These are phyloP conservation scores for Coemansia javaensis DNA, from an alignment of 192 early-diverging fungal genomes.

Conservation along the genomic window DNA sequence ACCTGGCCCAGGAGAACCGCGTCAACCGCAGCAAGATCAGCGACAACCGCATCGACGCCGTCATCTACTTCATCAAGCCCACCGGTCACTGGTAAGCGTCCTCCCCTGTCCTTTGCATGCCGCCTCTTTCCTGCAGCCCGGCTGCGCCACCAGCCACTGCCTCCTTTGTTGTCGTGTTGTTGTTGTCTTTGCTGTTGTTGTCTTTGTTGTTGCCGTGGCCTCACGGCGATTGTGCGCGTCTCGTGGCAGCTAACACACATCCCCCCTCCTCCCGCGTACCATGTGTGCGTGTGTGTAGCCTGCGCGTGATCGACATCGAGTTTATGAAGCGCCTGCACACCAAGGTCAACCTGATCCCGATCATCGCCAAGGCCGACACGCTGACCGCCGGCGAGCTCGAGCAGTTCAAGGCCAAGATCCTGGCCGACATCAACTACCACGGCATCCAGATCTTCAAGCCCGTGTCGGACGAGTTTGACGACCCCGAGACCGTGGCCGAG, in stretches of 20 bases:
- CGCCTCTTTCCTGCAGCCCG: neutral
- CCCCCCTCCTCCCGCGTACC: no score
- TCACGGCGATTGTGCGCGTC: neutral
- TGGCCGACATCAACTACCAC: slow-evolving; percentile 76
- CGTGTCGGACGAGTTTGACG: slow-evolving; percentile 76
- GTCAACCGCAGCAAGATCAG: slow-evolving; percentile 83
- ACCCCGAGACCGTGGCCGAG: slow-evolving; percentile 75
- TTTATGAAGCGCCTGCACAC: slow-evolving; percentile 91
- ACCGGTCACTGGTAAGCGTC: slow-evolving; percentile 75
- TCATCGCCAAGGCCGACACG: slow-evolving; percentile 88
- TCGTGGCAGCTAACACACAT: neutral
- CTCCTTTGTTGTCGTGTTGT: neutral
- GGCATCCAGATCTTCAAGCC: slow-evolving; percentile 86
- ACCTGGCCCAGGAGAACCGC: slow-evolving; percentile 87
- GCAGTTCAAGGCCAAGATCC: slow-evolving; percentile 80
- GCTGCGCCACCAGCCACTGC: no score
- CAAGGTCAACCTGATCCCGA: slow-evolving; percentile 83
- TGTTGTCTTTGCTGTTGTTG: neutral
- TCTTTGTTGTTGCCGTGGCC: neutral
- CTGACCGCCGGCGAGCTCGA: slow-evolving; percentile 76
- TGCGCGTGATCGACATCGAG: slow-evolving; percentile 89
- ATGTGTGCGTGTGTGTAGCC: slow-evolving; percentile 42
- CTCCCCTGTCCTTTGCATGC: no score
- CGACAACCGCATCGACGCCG: slow-evolving; percentile 92
- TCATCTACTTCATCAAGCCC: slow-evolving; percentile 96